Evolutionary conservation across 306 rosid species (phyloP).

Genomic region (Prunus campanulata): DNA sequence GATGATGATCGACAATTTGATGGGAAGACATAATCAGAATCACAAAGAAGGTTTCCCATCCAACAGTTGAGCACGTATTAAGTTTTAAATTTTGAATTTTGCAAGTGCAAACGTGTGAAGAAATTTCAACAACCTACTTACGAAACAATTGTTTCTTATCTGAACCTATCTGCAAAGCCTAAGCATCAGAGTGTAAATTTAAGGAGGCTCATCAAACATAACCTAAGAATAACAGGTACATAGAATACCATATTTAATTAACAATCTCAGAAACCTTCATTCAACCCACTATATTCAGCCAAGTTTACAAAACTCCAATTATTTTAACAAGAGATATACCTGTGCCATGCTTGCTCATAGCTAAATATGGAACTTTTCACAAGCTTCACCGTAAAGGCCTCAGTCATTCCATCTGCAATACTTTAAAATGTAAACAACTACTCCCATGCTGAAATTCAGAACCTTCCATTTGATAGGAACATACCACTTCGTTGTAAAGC

Average conservation of each 20-base stretch:
- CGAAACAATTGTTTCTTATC: background rate
- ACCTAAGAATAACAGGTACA: no score
- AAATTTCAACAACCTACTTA: background rate
- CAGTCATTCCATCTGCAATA: slow-evolving; percentile 66
- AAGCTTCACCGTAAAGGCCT: slow-evolving; percentile 73
- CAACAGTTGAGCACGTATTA: background rate
- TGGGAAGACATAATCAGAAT: background rate
- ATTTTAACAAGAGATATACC: slow-evolving; percentile 46
- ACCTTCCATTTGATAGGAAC: slow-evolving; percentile 23
- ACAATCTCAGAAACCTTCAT: no score
- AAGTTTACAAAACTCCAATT: background rate
- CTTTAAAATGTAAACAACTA: slow-evolving; percentile 35
- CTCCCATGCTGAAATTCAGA: slow-evolving; percentile 19
- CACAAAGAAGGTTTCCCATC: background rate
- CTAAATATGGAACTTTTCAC: slow-evolving; percentile 91
- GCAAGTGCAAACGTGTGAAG: background rate
- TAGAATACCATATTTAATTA: no score
- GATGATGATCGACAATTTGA: background rate
- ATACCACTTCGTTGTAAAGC: slow-evolving; percentile 86
- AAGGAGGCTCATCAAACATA: no score
- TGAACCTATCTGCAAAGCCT: background rate
- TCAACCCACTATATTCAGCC: background rate
- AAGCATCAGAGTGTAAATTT: background rate
- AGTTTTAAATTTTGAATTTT: background rate
- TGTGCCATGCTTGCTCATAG: slow-evolving; percentile 98